A percentile compares a stretch with the other conserved stretches of the same genome.
phyloP scores from a whole-genome alignment of 768 basidiomycete genomes.

The Panaeolus papilionaceus region DNA sequence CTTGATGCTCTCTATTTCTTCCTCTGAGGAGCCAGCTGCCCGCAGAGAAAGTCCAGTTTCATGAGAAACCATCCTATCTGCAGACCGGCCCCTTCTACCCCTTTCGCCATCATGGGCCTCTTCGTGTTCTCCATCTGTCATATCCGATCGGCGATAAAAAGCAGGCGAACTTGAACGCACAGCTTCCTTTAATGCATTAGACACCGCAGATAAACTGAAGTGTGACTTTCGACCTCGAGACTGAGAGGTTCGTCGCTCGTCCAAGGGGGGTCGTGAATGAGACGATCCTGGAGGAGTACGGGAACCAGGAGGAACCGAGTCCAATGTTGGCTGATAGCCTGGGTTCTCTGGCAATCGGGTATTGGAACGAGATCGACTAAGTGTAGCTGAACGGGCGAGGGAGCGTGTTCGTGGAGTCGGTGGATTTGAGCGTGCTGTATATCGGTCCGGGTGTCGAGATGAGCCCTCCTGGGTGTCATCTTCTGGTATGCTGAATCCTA shows the following conservation, averaged over 20 bases:
- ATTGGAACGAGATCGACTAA: constrained; percentile 1
- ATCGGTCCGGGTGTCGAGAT: background rate
- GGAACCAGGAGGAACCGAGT: background rate
- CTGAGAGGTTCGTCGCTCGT: constrained; percentile 23
- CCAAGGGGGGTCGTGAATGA: constrained; percentile 15
- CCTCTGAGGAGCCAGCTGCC: constrained; percentile 5
- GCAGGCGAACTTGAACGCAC: constrained; percentile 55
- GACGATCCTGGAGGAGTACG: constrained; percentile 7
- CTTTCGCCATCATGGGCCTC: constrained; percentile 23
- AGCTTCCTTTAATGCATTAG: constrained; percentile 53
- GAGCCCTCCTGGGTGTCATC: constrained; percentile 19
- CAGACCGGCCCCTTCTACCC: constrained; percentile 36
- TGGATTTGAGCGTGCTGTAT: constrained; percentile 22
- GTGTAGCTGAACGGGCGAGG: constrained; percentile 16
- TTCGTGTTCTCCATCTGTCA: constrained; percentile 29
- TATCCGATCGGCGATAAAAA: constrained; percentile 27
- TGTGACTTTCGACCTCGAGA: constrained; percentile 39
- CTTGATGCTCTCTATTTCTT: constrained; percentile 6
- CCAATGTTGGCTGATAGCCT: background rate
- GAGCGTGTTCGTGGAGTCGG: constrained; percentile 21
- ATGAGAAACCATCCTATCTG: constrained; percentile 31
- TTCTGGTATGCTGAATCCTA: constrained; percentile 28
- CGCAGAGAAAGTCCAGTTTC: background rate
- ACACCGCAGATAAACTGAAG: constrained; percentile 60
- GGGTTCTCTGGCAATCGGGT: background rate